These are phyloP conservation scores for Sphagnum contortum DNA, from an alignment of 225 moss, liverwort and hornwort species.

Conservation along the genomic window DNA sequence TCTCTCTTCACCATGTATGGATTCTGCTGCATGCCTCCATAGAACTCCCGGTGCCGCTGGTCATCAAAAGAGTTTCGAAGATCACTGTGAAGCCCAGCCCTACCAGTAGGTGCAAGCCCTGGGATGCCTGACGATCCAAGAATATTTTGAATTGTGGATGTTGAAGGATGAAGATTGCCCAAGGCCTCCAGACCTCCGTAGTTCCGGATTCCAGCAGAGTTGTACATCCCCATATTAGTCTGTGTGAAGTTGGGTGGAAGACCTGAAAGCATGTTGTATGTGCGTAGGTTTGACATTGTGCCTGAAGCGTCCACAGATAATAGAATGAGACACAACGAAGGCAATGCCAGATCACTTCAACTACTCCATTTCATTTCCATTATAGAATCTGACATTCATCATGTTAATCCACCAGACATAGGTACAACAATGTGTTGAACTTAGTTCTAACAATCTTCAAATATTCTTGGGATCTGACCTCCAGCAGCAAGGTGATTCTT, in stretches of 20 bases:
- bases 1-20: slow-evolving; percentile 36
- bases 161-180: slow-evolving; percentile 49
- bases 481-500: slow-evolving; percentile 50
- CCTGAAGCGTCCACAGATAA: slow-evolving; percentile 6
- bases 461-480: too few species aligned
- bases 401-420: too few species aligned
- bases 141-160: slow-evolving; percentile 50
- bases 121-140: slow-evolving; percentile 72
- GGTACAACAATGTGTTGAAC: too few species aligned
- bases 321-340: too few species aligned
- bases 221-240: slow-evolving; percentile 81
- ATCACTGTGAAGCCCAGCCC: slow-evolving; percentile 52
- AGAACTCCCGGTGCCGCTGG: slow-evolving; percentile 49
- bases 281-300: slow-evolving; percentile 73
- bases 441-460: too few species aligned
- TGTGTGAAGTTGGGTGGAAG: slow-evolving; percentile 95
- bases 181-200: slow-evolving; percentile 63
- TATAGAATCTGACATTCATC: too few species aligned
- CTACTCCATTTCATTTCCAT: too few species aligned
- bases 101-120: slow-evolving; percentile 88
- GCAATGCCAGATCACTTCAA: too few species aligned
- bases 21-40: slow-evolving; percentile 46
- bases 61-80: slow-evolving; percentile 35
- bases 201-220: slow-evolving; percentile 82
- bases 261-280: slow-evolving; percentile 89